These are phyloP conservation scores for Noccaea bulbosa DNA, from an alignment of 345 rosid species.

Conservation along the genomic window DNA sequence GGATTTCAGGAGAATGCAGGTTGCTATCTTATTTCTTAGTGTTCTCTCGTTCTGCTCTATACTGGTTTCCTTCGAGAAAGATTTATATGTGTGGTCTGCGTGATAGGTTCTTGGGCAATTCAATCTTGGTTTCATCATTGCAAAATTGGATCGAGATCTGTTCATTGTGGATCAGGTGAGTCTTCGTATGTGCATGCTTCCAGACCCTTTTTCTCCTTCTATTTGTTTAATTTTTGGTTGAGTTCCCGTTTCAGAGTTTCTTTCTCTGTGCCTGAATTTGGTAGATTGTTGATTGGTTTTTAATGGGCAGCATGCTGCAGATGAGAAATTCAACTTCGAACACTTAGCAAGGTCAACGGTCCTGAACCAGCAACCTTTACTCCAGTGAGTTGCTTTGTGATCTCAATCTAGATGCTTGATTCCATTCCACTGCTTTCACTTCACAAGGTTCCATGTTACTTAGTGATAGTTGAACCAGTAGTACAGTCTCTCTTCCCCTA, in stretches of 20 bases:
- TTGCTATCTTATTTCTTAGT: conserved; percentile 39
- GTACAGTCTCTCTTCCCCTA: conserved; percentile 18
- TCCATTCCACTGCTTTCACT: conserved; percentile 24
- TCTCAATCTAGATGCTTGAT: conserved; percentile 30
- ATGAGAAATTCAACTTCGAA: conserved; percentile 98
- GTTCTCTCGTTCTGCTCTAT: conserved; percentile 6
- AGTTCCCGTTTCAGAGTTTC: conserved; percentile 18
- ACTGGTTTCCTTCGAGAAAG: conserved; percentile 6
- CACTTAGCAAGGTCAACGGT: conserved; percentile 77
- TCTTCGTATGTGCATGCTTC: conserved; percentile 30
- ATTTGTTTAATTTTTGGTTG: conserved; percentile 15
- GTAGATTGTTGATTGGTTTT: conserved; percentile 20
- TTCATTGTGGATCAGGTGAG: conserved; percentile 97
- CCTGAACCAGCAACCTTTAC: conserved; percentile 93
- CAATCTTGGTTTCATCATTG: conserved; percentile 96
- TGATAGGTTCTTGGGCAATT: conserved; percentile 91
- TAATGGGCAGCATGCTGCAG: conserved; percentile 92
- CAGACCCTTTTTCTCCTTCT: conserved; percentile 20
- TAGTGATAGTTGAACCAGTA: conserved; percentile 8
- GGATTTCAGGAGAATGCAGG: conserved; percentile 93
- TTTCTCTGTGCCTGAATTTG: background rate
- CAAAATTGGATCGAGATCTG: conserved; percentile 83
- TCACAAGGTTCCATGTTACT: conserved; percentile 12
- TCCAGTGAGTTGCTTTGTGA: conserved; percentile 65
- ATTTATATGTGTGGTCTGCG: conserved; percentile 13